Conservation (phyloP, 805 yeast genomes). For the Candida qinlingensis region DNA sequence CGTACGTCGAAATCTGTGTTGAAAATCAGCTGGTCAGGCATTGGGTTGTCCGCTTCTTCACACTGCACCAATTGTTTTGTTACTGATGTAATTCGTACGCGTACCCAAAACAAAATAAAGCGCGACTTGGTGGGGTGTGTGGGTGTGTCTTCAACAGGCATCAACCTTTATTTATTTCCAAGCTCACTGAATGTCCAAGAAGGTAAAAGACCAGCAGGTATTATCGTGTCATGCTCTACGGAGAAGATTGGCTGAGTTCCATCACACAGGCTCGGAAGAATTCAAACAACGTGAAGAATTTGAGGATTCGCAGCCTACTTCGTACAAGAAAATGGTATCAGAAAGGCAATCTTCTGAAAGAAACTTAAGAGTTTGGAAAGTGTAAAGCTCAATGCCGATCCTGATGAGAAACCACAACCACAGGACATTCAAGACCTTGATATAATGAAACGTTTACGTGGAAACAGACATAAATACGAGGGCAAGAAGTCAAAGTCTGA, state of each 20-base stretch:
- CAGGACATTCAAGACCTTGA: conserved; percentile 18
- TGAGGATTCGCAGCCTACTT: conserved; percentile 67
- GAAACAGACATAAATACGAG: conserved; percentile 17
- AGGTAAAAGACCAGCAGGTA: conserved; percentile 97
- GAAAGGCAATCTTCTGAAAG: conserved; percentile 1
- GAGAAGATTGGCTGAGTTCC: conserved; percentile 83
- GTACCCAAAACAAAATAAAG: no score
- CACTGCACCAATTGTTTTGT: no score
- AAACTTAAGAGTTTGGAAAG: conserved; percentile 3
- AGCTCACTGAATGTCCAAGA: no score
- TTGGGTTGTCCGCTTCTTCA: no score
- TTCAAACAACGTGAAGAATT: conserved; percentile 49
- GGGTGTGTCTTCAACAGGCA: no score
- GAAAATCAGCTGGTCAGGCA: conserved; percentile 1
- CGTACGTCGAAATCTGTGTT: conserved; percentile 26
- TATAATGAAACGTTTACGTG: conserved; percentile 10
- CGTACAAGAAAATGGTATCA: conserved; percentile 60
- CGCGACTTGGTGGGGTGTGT: no score
- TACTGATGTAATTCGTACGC: no score
- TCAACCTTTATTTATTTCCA: no score
- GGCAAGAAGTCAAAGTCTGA: conserved; percentile 25
- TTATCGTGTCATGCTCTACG: conserved; percentile 95
- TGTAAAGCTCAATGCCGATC: conserved; percentile 1
- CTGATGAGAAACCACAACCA: conserved; percentile 23
- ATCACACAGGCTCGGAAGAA: conserved; percentile 62